phyloP scores from a whole-genome alignment of 768 basidiomycete species.

The Tephrocybe sp. region DNA sequence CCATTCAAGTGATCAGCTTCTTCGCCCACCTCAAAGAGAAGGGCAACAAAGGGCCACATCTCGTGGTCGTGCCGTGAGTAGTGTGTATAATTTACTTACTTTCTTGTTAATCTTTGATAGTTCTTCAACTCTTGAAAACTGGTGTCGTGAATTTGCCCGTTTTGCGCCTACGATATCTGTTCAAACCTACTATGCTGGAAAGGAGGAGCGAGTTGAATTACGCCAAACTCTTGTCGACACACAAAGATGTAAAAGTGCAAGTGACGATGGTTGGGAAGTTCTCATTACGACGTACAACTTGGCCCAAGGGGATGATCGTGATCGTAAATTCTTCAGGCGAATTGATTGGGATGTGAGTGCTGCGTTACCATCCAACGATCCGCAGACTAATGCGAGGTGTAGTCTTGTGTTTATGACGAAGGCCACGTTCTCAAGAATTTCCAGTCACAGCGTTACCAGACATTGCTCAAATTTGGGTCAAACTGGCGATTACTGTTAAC shows the following conservation, averaged over 20 bases:
- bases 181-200: conserved; percentile 92
- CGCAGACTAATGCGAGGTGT: not conserved
- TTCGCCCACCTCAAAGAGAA: conserved; percentile 84
- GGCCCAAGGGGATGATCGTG: conserved; percentile 85
- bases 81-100: not conserved
- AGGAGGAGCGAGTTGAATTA: conserved; percentile 77
- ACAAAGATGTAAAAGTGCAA: conserved; percentile 44
- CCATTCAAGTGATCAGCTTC: conserved; percentile 98
- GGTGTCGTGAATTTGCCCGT: conserved; percentile 93
- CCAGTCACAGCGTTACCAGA: conserved; percentile 94
- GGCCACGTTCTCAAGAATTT: conserved; percentile 98
- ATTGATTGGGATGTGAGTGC: conserved; percentile 88
- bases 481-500: conserved; percentile 92
- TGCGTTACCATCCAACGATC: not conserved
- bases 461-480: conserved; percentile 81
- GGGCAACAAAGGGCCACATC: conserved; percentile 81
- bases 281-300: conserved; percentile 96
- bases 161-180: conserved; percentile 87
- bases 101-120: conserved; percentile 36
- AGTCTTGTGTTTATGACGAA: conserved; percentile 96
- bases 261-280: conserved; percentile 80
- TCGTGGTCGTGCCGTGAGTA: conserved; percentile 93
- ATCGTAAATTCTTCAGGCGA: conserved; percentile 90
- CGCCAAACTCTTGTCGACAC: conserved; percentile 72
- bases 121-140: conserved; percentile 96